phyloP scores from a whole-genome alignment of 1,284 basidiomycete species.

The Ganoderma lingzhi region DNA sequence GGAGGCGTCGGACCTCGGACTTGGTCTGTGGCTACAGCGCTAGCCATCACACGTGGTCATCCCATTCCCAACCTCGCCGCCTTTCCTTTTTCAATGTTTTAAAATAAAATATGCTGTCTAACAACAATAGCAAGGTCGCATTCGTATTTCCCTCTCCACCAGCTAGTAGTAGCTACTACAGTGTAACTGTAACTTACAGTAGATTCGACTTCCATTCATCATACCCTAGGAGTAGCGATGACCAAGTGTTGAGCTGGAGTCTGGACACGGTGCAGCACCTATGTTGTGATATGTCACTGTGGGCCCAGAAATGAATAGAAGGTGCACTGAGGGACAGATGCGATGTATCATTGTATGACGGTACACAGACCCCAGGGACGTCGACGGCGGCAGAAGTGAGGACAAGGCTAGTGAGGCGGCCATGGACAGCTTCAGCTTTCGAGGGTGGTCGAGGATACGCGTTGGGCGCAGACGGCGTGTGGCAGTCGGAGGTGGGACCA shows the following conservation, averaged over 20 bases:
- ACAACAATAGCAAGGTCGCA: too few relatives aligned
- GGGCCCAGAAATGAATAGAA: neutral
- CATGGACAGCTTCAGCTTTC: neutral
- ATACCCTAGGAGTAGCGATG: too few relatives aligned
- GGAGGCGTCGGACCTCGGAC: neutral
- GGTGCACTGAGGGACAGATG: neutral
- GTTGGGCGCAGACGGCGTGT: neutral
- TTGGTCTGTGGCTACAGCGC: constrained; percentile 1
- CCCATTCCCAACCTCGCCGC: too few relatives aligned
- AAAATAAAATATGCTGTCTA: too few relatives aligned
- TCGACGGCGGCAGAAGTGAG: neutral
- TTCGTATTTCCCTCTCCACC: too few relatives aligned
- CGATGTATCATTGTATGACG: neutral
- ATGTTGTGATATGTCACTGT: neutral
- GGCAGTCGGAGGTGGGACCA: neutral
- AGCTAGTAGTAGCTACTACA: too few relatives aligned
- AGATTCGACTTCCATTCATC: too few relatives aligned
- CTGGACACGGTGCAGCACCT: neutral
- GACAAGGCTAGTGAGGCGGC: neutral
- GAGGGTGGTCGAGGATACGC: neutral
- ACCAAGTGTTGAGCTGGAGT: neutral
- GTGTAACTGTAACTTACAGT: too few relatives aligned
- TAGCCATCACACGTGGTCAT: neutral
- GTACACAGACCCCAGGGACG: neutral
- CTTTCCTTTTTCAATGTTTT: too few relatives aligned